Evolutionary conservation across 306 rosid species (phyloP), one percentile per base, ranked within the genome.

Genomic region (Cucurbita pepo): DNA sequence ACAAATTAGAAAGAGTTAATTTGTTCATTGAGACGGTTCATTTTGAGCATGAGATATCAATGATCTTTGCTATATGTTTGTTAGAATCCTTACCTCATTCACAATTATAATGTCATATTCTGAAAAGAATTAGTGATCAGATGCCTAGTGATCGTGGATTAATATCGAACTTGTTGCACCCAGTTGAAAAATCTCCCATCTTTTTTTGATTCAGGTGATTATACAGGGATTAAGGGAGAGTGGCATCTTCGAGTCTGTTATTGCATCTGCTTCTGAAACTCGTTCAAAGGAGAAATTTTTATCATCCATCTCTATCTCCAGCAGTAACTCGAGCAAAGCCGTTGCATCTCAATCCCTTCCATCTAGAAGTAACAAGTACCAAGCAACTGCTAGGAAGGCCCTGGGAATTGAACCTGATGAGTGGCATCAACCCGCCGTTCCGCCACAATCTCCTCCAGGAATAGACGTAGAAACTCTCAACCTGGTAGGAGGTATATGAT

Each of bases 201-300:
- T 69, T 40, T 60, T 53, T 63, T 51, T 38, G 38, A 57, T 69
- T 65, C 83, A 94, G 99, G 97, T 78, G 81, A 86, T 94, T 74
- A 78, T 91, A 66, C 95, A 94, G 81, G 96, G 97, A 45, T 78
- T 94, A 75, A 82, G 87, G 82, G 97, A 91, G 79, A 88, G 95
- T 5, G 97, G 96, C 38, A 88, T 94, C 63, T 94, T 94, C 88
- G 91, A 86, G 81, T 90, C 98, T 53, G 79, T 87, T 67, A 85
- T 90, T 52, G 89, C 94, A 71, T 90, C 95, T 21, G 98, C 97
- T 7, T 86, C 91, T 52, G 41, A 84, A 43, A 59, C 80, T 52
- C 81, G 87, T 38, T 89, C 96, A 41, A 94, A 87, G 82, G 92
- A 91, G 53, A 94, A 82, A 34, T 89, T 94, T 62, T 81, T 94